phyloP scores from a whole-genome alignment of 257 asterid genomes.

The Jacaranda mimosifolia region DNA sequence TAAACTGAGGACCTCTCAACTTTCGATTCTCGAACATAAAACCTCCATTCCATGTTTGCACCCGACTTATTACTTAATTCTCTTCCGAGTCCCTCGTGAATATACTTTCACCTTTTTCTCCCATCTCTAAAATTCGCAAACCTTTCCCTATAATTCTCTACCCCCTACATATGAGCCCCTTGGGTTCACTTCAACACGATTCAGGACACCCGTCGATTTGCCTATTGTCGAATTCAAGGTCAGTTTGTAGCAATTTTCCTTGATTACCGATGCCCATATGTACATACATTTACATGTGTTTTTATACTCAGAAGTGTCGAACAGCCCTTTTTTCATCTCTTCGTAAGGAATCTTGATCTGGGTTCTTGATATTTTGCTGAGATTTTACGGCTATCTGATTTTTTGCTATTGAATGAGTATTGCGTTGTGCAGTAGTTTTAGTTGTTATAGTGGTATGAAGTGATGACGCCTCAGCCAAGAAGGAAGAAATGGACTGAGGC shows the following conservation, averaged over 20 bases:
- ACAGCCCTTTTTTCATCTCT: constrained; percentile 6
- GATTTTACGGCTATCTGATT: neutral
- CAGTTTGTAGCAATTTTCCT: constrained; percentile 2
- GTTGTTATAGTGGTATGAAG: constrained; percentile 32
- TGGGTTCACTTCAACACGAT: constrained; percentile 28
- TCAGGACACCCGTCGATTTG: constrained; percentile 9
- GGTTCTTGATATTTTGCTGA: constrained; percentile 19
- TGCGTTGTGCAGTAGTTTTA: constrained; percentile 33
- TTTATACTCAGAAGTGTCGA: constrained; percentile 24
- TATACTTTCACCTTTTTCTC: constrained; percentile 27
- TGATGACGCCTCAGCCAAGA: constrained; percentile 91
- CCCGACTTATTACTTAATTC: constrained; percentile 10
- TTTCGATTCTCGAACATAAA: constrained; percentile 6
- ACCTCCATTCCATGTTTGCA: constrained; percentile 2
- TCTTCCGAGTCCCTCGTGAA: constrained; percentile 9
- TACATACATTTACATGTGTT: constrained; percentile 31
- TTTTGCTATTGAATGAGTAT: constrained; percentile 35
- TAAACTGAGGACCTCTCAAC: neutral
- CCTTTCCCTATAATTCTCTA: constrained; percentile 28
- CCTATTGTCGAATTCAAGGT: constrained; percentile 32
- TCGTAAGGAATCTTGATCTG: constrained; percentile 42
- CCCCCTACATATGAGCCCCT: neutral
- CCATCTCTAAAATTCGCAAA: constrained; percentile 7
- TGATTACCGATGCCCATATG: constrained; percentile 32
- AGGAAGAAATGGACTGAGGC: constrained; percentile 99